Evolutionary conservation across 2,329 filamentous ascomycete genomes (phyloP).

Genomic region (Xenosphaeropsis pyriputrescens): DNA sequence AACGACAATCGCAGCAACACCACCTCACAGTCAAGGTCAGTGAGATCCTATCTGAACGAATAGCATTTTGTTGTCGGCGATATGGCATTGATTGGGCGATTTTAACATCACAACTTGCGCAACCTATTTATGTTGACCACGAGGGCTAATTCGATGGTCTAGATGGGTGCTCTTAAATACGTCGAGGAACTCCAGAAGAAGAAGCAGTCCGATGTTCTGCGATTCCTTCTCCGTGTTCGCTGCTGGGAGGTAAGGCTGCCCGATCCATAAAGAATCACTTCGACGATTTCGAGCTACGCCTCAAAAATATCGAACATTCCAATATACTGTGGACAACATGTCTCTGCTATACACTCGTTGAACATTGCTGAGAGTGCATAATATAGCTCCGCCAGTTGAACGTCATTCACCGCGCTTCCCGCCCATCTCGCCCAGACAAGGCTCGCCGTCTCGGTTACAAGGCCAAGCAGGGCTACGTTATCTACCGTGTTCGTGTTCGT

Average conservation of each 20-base stretch:
- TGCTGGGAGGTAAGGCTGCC: conserved; percentile 93
- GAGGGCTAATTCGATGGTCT: neutral
- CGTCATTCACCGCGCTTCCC: conserved; percentile 98
- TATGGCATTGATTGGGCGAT: neutral
- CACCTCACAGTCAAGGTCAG: neutral
- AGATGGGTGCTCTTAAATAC: conserved; percentile 99
- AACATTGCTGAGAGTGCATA: conserved; percentile 99
- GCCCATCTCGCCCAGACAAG: conserved; percentile 98
- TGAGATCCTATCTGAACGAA: neutral
- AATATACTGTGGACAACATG: conserved; percentile 20
- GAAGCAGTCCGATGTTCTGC: conserved; percentile 99
- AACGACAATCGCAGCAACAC: neutral
- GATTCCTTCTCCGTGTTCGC: conserved; percentile 98
- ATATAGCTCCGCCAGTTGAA: conserved; percentile 99
- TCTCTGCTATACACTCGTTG: conserved; percentile 96
- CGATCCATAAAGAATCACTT: conserved; percentile 18
- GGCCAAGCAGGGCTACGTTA: conserved; percentile 99
- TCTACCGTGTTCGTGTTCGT: conserved; percentile 98
- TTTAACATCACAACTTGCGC: neutral
- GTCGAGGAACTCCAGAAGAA: conserved; percentile 99
- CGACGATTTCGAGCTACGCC: conserved; percentile 15
- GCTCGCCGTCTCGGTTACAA: conserved; percentile 99
- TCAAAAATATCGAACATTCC: conserved; percentile 6
- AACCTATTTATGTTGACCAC: neutral
- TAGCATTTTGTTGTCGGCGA: neutral